Percentiles rank a stretch among this genome's conserved stretches.
These are phyloP conservation scores for Lanzia echinophila DNA, from an alignment of 2,329 filamentous ascomycete genomes.

Conservation along the genomic window DNA sequence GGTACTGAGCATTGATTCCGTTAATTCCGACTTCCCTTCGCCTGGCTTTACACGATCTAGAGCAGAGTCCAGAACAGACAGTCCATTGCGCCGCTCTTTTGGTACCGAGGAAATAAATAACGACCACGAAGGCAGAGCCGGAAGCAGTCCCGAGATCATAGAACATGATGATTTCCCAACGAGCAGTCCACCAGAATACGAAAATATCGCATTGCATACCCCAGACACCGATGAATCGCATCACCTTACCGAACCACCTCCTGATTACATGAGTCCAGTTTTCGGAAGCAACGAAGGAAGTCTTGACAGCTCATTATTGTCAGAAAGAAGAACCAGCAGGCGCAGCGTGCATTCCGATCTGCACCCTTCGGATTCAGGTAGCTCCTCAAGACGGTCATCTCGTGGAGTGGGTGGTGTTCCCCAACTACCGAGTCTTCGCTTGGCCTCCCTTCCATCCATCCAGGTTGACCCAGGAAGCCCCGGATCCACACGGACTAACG, in stretches of 20 bases:
- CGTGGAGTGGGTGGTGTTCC: constrained; percentile 38
- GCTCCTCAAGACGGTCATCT: constrained; percentile 8
- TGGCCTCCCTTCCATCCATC: constrained; percentile 48
- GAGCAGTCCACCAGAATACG: constrained; percentile 28
- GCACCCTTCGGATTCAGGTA: neutral
- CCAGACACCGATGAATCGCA: constrained; percentile 13
- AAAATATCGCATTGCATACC: constrained; percentile 27
- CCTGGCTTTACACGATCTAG: constrained; percentile 35
- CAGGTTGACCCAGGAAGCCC: constrained; percentile 42
- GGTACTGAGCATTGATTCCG: constrained; percentile 45
- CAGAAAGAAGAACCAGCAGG: constrained; percentile 14
- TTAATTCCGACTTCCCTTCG: constrained; percentile 38
- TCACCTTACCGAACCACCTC: constrained; percentile 20
- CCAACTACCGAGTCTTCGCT: constrained; percentile 46
- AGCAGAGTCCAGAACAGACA: constrained; percentile 38
- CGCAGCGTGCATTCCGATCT: constrained; percentile 3
- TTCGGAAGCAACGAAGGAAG: constrained; percentile 16
- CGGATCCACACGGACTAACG: neutral
- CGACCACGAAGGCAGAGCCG: constrained; percentile 19
- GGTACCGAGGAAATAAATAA: constrained; percentile 12
- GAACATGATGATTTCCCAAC: constrained; percentile 26
- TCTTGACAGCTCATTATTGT: neutral
- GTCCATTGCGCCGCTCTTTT: constrained; percentile 22
- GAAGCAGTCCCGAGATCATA: constrained; percentile 28
- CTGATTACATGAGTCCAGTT: constrained; percentile 25